Evolutionary conservation across 2,329 filamentous ascomycete species (phyloP).

Genomic region (Ophiocordyceps unilateralis): DNA sequence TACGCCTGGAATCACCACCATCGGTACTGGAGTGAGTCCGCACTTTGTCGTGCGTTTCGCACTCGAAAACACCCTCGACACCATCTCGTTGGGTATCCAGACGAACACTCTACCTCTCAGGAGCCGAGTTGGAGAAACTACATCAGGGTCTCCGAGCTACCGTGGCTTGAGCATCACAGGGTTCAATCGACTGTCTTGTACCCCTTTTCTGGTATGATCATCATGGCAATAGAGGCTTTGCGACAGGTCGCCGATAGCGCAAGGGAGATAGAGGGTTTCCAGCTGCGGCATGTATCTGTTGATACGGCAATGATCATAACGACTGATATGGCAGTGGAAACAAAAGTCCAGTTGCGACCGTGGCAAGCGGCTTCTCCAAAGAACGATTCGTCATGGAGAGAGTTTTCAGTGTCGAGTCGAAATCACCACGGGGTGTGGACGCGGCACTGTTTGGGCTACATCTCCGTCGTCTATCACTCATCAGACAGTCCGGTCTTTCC

Average conservation of each 20-base stretch:
- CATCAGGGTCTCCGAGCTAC: background rate
- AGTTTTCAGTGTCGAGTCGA: background rate
- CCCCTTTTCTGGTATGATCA: background rate
- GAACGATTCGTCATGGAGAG: background rate
- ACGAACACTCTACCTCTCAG: background rate
- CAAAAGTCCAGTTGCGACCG: background rate
- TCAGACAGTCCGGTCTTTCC: background rate
- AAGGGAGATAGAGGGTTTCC: background rate
- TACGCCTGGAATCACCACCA: conserved; percentile 20
- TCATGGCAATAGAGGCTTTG: background rate
- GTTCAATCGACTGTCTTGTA: background rate
- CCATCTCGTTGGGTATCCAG: background rate
- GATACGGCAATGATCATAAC: background rate
- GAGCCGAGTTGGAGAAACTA: background rate
- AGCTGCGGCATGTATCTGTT: background rate
- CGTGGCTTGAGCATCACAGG: background rate
- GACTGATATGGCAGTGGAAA: background rate
- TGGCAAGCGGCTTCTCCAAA: too few species aligned
- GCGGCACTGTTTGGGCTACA: background rate
- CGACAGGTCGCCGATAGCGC: background rate
- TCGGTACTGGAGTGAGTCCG: conserved; percentile 14
- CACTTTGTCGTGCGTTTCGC: background rate
- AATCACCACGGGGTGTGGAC: background rate
- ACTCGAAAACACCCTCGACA: background rate
- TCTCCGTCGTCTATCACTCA: background rate